Evolutionary conservation across 1,139 yeast genomes (phyloP), one percentile per base, ranked within the genome.

Genomic region (Candida albicans): DNA sequence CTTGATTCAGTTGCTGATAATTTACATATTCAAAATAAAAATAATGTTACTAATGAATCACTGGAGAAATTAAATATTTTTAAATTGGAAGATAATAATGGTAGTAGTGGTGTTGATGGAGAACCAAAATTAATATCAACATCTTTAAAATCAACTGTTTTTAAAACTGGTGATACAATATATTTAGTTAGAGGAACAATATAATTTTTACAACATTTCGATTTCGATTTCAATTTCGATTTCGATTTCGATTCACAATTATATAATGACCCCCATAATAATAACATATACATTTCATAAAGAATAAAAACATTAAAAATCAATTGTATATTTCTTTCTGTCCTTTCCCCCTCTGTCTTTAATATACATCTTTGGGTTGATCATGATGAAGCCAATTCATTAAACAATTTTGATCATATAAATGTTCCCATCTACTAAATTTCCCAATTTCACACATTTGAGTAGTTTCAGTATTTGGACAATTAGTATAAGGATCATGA

Each of bases 401-500:
- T 68, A 84, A 69, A 61, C 96, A 88, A 56, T 87, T 87, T 57
- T 88, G 91, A 41, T 77, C 75, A 13, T 68, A 59, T 45, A 85
- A 59, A 48, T 61, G 61, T n/a, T 54, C 58, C 62, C 67, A 67
- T 35, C 57, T 50, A 49, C 67, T 62, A 47, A 73, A 72, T 43
- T 59, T 49, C 1, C 70, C 77, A 4, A 50, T 44, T 10, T 46
- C 51, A 51, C 78, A 62, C 4, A 56, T 48, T 4, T 24, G 56
- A 42, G 72, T 68, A 1, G 59, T 64, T 3, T 59, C 61, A 33
- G 60, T 57, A 39, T 69, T 69, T 8, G 95, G 96, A 57, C 96
- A 87, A 59, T 87, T 82, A 37, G 69, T 66, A 59, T 86, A 89
- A 0, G 96, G 96, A 47, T 68, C 73, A 59, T 85, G 93, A 51